Evolutionary conservation across 805 yeast genomes (phyloP), one percentile per base, ranked within the genome.

Genomic region (Cyberlindnera americana): DNA sequence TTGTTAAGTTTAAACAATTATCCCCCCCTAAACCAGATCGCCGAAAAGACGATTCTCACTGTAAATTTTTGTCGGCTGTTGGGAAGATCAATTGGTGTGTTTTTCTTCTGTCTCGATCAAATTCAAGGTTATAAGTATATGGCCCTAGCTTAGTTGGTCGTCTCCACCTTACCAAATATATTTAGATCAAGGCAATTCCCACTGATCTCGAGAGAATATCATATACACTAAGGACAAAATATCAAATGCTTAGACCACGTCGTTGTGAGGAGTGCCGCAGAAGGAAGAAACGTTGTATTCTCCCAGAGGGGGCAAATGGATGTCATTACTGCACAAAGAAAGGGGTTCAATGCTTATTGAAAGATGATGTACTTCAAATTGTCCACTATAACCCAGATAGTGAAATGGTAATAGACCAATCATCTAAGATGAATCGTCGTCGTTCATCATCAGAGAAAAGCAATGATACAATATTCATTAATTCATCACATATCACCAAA

Each of bases 251-350:
- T 18, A 42, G 27, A 15, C 35, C 33, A 10, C 37, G 41, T 12
- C 42, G 47, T 14, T 43, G 47, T 27, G 43, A 43, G 17, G 40
- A 43, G 33, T 46, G 49, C 25, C 43, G 43, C 25, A 35, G 47
- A 35, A 33, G 49, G 9, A 46, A 46, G 39, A 46, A 46, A 21
- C 40, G 40, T 13, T 43, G 47, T 28, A 33, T 28, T 13, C 15
- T 31, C 6, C 15, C 24, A 6, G 40, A 26, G 3, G 21, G 25
- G 14, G 35, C 29, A 4, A 12, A 18, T 7, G 23, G 40, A 16
- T 46, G 47, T 29, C 18, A 36, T 16, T 43, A 28, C 31, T 43
- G 47, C 17, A 13, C 30, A 15, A 38, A 38, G 33, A 47, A 47
- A 32, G 46, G 35, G 10, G 35, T 43, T 4, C 39, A 40, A 11